A percentile compares a stretch with the other conserved stretches of the same genome.
phyloP scores from a whole-genome alignment of 306 rosid genomes.

The Acacia confusa region DNA sequence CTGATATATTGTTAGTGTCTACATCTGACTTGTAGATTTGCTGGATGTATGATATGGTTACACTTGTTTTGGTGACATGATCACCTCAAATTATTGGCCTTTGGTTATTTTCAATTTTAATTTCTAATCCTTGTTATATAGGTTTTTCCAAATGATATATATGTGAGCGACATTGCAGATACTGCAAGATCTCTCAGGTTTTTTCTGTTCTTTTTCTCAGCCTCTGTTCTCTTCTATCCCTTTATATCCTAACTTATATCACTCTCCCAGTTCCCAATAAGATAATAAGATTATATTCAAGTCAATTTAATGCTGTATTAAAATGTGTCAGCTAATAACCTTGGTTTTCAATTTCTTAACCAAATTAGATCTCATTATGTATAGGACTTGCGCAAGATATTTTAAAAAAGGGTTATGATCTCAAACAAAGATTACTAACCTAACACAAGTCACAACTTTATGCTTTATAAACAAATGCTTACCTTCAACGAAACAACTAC shows the following conservation, averaged over 20 bases:
- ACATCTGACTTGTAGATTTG: constrained; percentile 14
- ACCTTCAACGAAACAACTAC: background rate
- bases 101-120: constrained; percentile 6
- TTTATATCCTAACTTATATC: constrained; percentile 16
- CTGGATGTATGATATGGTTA: constrained; percentile 27
- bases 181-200: constrained; percentile 71
- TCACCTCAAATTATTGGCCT: constrained; percentile 6
- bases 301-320: background rate
- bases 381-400: background rate
- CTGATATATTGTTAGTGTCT: constrained; percentile 23
- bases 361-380: background rate
- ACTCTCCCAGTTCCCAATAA: background rate
- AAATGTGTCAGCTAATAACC: background rate
- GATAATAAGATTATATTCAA: too few species aligned
- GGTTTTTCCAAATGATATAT: constrained; percentile 82
- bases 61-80: too few species aligned
- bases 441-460: background rate
- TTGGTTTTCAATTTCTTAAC: background rate
- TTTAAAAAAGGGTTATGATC: background rate
- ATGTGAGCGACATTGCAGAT: constrained; percentile 61
- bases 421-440: background rate
- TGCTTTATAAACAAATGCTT: background rate
- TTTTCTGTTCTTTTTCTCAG: constrained; percentile 25
- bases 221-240: background rate
- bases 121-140: constrained; percentile 34